phyloP scores from a whole-genome alignment of 139 green algal genomes.

The Spirogloea muscicola region DNA sequence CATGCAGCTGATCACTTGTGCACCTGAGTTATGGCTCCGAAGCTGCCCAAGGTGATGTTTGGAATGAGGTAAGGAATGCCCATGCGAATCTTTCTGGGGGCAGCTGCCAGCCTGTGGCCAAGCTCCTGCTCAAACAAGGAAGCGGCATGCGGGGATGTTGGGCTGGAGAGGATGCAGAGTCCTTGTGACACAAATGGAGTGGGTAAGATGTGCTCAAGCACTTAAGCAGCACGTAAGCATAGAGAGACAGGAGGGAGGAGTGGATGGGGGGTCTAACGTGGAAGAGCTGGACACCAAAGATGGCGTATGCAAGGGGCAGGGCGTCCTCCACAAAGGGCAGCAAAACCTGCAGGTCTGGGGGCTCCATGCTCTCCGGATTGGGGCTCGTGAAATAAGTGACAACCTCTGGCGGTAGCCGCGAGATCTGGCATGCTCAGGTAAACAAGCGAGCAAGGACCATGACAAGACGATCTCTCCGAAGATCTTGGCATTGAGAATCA shows the following conservation, averaged over 20 bases:
- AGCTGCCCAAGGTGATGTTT: conserved; percentile 81
- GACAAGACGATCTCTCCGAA: not conserved
- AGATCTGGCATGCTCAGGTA: conserved; percentile 24
- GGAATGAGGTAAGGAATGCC: conserved; percentile 81
- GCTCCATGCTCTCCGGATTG: conserved; percentile 59
- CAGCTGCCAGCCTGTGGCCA: conserved; percentile 61
- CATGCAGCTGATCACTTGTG: no score
- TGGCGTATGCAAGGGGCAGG: conserved; percentile 51
- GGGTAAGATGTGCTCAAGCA: not conserved
- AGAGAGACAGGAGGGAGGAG: not conserved
- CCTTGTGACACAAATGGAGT: not conserved
- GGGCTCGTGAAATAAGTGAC: conserved; percentile 70
- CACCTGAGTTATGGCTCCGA: conserved; percentile 83
- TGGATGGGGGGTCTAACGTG: conserved; percentile 18
- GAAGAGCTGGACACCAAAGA: conserved; percentile 61
- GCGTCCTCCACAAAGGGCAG: conserved; percentile 67
- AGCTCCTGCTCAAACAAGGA: conserved; percentile 70
- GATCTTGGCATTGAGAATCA: not conserved
- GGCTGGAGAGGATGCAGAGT: not conserved
- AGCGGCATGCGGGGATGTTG: not conserved
- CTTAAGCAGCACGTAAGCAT: not conserved
- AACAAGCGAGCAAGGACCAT: not conserved
- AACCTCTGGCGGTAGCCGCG: conserved; percentile 62
- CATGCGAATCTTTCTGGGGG: conserved; percentile 64
- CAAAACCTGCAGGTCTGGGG: conserved; percentile 70